Evolutionary conservation across 192 early-diverging fungal species (phyloP).

Genomic region (Phycomyces blakesleeanus): DNA sequence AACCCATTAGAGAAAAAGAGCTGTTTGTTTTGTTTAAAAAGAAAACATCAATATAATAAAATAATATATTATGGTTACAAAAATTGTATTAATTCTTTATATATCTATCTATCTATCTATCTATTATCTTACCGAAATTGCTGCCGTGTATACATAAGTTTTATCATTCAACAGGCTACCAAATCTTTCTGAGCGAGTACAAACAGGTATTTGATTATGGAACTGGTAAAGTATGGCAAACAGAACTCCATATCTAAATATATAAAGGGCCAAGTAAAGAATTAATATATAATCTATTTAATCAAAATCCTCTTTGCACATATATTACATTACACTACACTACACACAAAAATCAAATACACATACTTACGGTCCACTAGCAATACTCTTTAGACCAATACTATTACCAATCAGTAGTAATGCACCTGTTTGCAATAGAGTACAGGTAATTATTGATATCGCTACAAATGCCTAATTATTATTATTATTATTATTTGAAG

Average conservation of each 20-base stretch:
- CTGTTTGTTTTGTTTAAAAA: conserved; percentile 19
- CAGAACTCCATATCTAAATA: conserved; percentile 42
- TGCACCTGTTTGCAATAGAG: conserved; percentile 46
- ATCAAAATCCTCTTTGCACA: no score
- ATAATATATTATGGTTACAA: neutral
- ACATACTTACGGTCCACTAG: conserved; percentile 54
- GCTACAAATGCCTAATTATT: conserved; percentile 52
- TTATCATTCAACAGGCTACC: conserved; percentile 46
- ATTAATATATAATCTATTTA: no score
- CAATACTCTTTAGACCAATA: conserved; percentile 41
- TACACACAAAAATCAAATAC: no score
- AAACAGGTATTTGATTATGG: conserved; percentile 43
- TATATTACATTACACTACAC: no score
- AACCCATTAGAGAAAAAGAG: conserved; percentile 35
- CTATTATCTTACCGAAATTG: conserved; percentile 36
- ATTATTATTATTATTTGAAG: no score
- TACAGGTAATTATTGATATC: conserved; percentile 45
- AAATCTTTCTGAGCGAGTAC: conserved; percentile 38
- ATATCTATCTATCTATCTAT: no score
- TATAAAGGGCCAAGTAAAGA: no score
- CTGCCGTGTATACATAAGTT: conserved; percentile 40
- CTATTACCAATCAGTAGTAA: conserved; percentile 32
- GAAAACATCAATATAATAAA: neutral
- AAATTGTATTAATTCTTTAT: neutral
- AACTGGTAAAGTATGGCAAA: conserved; percentile 54